These are phyloP conservation scores for Hypoxylon sp. DNA, from an alignment of 2,329 filamentous ascomycete species.

Conservation along the genomic window DNA sequence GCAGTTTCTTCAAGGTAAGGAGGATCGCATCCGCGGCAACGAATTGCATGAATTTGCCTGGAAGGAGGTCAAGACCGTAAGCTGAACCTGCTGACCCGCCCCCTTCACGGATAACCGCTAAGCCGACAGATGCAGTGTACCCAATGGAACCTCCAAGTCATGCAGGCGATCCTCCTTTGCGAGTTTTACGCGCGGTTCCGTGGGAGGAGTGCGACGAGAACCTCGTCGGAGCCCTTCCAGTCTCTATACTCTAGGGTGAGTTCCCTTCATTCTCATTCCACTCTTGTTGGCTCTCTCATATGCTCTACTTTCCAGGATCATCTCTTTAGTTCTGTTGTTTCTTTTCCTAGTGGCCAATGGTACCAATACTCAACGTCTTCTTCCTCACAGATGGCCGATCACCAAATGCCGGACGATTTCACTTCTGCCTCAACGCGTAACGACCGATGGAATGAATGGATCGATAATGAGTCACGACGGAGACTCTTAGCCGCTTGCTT, in stretches of 20 bases:
- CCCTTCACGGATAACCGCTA: conserved; percentile 14
- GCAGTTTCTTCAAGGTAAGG: conserved; percentile 64
- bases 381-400: conserved; percentile 59
- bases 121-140: conserved; percentile 57
- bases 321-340: conserved; percentile 55
- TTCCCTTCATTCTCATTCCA: conserved; percentile 55
- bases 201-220: conserved; percentile 64
- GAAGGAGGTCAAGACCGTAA: conserved; percentile 66
- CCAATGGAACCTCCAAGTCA: conserved; percentile 65
- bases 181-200: conserved; percentile 70
- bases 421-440: conserved; percentile 48
- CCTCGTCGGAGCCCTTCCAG: conserved; percentile 65
- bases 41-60: conserved; percentile 67
- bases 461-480: conserved; percentile 66
- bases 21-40: conserved; percentile 65
- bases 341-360: conserved; percentile 50
- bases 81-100: conserved; percentile 46
- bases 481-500: conserved; percentile 71
- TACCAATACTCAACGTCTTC: conserved; percentile 56
- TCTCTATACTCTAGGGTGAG: conserved; percentile 69
- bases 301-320: conserved; percentile 54
- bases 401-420: conserved; percentile 50
- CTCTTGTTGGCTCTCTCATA: conserved; percentile 52
- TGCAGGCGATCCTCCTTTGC: conserved; percentile 69
- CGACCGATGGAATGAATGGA: conserved; percentile 67